Base-by-base conservation (phyloP, 1,284 basidiomycete genomes). In the Austroboletus niveus region DNA sequence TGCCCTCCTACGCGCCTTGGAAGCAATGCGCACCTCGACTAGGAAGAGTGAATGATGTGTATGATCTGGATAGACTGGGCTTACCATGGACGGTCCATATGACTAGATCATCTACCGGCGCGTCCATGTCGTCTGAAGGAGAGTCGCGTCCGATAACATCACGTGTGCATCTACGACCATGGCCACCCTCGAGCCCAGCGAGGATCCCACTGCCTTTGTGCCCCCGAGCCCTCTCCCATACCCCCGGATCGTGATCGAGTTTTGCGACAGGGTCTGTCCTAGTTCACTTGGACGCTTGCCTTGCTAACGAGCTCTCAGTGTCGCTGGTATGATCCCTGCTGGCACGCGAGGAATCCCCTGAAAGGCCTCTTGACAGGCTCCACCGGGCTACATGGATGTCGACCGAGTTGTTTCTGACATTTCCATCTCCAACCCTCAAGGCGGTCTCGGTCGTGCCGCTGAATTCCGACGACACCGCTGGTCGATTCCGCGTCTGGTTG, bases 401-500 rank as follows among this genome's bases (percentile, higher is more conserved):
- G 54, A 96, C 93, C 0, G 93, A 96, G 62, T 78, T 96, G 20
- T 81, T 94, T 62, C 70, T 96, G 45, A 95, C 93, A 1, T 96
- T 96, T 69, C 87, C 92, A 3, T 80, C 88, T 17, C 89, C 91
- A 0, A 65, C 72, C 1, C 69, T 96, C 41, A 75, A 74, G 35
- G 75, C 80, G 34, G 82, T 94, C 48, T 80, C 84, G 8, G 74
- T 95, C 51, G 69, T 90, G 29, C 93, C 94, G 14, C 75, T 85
- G 48, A 90, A 85, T 61, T 66, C 83, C 15, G 87, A 90, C 15
- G 92, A 94, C 58, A 90, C 92, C 8, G 87, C 84, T 34, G 93
- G 93, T 22, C 78, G 92, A 27, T 97, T 96, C 68, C 81, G 93
- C 27, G 84, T 95, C 15, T 96, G 93, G 93, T 69, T 95, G 29